Conservation (phyloP, 148 eudicot species). For the Diospyros kaki region DNA sequence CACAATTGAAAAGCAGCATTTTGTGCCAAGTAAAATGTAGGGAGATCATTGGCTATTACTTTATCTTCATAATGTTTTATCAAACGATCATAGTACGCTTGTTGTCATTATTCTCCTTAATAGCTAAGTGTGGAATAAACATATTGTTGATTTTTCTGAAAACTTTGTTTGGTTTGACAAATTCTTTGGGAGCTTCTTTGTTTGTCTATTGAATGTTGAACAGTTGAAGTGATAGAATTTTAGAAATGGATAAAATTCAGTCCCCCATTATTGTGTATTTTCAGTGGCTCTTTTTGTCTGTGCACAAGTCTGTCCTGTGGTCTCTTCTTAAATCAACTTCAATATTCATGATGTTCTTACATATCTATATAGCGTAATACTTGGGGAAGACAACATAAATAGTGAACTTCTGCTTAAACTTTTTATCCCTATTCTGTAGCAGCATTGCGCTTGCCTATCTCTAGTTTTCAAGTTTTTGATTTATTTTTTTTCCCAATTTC, state of each 20-base stretch:
- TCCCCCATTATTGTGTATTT: not conserved
- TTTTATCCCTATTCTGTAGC: not conserved
- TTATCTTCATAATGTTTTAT: not conserved
- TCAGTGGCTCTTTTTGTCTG: not conserved
- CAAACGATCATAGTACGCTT: not conserved
- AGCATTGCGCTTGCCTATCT: not conserved
- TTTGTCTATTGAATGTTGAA: not conserved
- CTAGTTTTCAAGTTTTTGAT: not conserved
- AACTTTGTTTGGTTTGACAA: not conserved
- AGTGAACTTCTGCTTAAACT: not conserved
- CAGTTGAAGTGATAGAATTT: not conserved
- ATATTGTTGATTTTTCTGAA: not conserved
- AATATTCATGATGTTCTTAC: not conserved
- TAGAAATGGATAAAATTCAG: not conserved
- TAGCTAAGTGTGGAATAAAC: not conserved
- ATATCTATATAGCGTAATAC: not conserved
- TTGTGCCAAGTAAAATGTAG: conserved; percentile 37
- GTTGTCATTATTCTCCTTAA: not conserved
- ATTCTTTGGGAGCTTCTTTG: not conserved
- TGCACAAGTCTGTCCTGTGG: not conserved
- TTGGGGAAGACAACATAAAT: not conserved
- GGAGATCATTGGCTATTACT: conserved; percentile 3
- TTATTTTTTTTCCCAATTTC: not conserved
- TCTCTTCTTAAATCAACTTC: not conserved
- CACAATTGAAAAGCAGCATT: conserved; percentile 19